phyloP scores from a whole-genome alignment of 2,329 filamentous ascomycete genomes.

The Aspergillus tubingensis region DNA sequence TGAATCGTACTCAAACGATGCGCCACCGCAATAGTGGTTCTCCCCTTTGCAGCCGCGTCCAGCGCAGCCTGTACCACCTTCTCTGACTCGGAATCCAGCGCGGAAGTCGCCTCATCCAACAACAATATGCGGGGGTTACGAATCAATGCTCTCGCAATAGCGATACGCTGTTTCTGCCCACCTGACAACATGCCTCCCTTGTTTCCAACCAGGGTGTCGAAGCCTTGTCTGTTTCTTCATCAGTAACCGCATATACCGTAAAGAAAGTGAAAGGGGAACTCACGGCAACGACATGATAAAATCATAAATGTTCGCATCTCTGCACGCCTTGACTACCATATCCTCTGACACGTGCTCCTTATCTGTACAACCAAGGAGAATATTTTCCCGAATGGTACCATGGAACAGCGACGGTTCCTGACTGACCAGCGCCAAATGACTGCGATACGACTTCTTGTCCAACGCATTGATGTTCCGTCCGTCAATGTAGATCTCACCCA shows the following conservation, averaged over 20 bases:
- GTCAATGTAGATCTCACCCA: slow-evolving; percentile 65
- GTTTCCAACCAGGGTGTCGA: slow-evolving; percentile 27
- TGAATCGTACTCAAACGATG: slow-evolving; percentile 88
- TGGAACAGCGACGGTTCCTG: slow-evolving; percentile 72
- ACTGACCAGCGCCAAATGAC: slow-evolving; percentile 66
- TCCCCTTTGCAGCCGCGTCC: slow-evolving; percentile 75
- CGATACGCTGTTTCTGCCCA: slow-evolving; percentile 40
- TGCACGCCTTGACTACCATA: slow-evolving; percentile 23
- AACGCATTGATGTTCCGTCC: slow-evolving; percentile 59
- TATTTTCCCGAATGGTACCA: slow-evolving; percentile 67
- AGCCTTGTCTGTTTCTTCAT: slow-evolving; percentile 20
- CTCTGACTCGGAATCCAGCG: slow-evolving; percentile 48
- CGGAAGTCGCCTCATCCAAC: slow-evolving; percentile 43
- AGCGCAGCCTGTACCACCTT: slow-evolving; percentile 65
- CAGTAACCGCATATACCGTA: background rate
- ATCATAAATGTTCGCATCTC: slow-evolving; percentile 31
- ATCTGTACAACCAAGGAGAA: slow-evolving; percentile 56
- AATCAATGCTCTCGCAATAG: slow-evolving; percentile 39
- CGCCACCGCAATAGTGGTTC: slow-evolving; percentile 88
- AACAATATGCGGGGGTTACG: slow-evolving; percentile 36
- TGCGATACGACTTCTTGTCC: slow-evolving; percentile 62
- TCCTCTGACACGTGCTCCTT: slow-evolving; percentile 16
- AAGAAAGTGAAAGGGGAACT: background rate
- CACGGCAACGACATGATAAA: slow-evolving; percentile 31
- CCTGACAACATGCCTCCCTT: slow-evolving; percentile 33